Evolutionary conservation across 2,329 filamentous ascomycete genomes (phyloP).

Genomic region (Fusarium drepaniforme): DNA sequence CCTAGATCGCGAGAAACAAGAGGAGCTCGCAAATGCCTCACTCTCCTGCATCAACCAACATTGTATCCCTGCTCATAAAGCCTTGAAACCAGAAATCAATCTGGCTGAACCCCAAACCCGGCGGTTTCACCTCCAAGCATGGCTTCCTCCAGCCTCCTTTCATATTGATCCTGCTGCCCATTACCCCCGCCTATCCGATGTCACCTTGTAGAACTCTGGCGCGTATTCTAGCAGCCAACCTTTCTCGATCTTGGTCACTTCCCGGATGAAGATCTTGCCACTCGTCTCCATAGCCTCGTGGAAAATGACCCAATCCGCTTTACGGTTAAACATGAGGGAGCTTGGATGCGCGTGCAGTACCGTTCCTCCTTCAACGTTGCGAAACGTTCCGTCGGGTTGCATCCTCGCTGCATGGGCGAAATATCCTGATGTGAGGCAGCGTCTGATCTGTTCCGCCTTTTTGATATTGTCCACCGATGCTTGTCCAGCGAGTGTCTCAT

Average conservation of each 20-base stretch:
- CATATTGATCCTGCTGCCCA: conserved; percentile 19
- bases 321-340: conserved; percentile 95
- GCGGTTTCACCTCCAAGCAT: conserved; percentile 37
- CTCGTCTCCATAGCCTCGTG: conserved; percentile 92
- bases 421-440: conserved; percentile 89
- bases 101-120: conserved; percentile 21
- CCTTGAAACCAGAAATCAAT: conserved; percentile 38
- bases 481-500: conserved; percentile 68
- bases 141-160: conserved; percentile 13
- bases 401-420: conserved; percentile 95
- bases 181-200: conserved; percentile 44
- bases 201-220: conserved; percentile 81
- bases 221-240: conserved; percentile 93
- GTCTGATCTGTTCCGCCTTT: conserved; percentile 79
- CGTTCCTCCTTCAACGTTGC: conserved; percentile 83
- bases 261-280: conserved; percentile 89
- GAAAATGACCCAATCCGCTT: conserved; percentile 96
- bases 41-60: conserved; percentile 12
- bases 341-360: conserved; percentile 90
- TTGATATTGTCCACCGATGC: conserved; percentile 44
- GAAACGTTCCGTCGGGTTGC: conserved; percentile 92
- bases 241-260: conserved; percentile 94
- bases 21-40: conserved; percentile 34
- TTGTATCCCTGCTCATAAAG: conserved; percentile 21
- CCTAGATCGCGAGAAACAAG: conserved; percentile 25